Evolutionary conservation across 805 yeast species (phyloP), one percentile per base, ranked within the genome.

Genomic region (Wickerhamiella sorbophila): DNA sequence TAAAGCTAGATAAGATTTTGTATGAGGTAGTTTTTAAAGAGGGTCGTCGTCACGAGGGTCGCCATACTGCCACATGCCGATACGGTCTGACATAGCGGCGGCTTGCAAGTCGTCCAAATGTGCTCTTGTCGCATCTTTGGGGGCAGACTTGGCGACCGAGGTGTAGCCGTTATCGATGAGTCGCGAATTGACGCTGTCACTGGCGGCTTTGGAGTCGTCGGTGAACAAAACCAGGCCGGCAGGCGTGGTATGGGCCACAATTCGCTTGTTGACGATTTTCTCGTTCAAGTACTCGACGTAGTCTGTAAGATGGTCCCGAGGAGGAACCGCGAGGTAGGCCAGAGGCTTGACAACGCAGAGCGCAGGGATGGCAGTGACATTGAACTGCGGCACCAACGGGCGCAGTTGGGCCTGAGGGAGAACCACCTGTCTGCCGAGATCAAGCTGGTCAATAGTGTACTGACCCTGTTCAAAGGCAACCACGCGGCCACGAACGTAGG

Each of bases 31-130:
- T n/a, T n/a, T n/a, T 17, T 41, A 47, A 43, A 48, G 46, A 47
- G 47, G 51, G n/a, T 74, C 79, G 43, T 74, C 79, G 42, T 66
- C 74, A 31, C 77, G 70, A 31, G 80, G 71, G 54, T 79, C 85
- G 39, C 87, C 87, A 50, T 72, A 75, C 59, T 76, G 75, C 87
- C 87, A 79, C 55, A 82, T 77, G 4, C 86, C 86, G 17, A 60
- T 52, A 46, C 74, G 76, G 26, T 52, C 58, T 15, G 58, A 41
- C 54, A 67, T 72, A 22, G 85, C 85, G 5, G 48, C 51, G 16
- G 50, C 45, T 57, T 79, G 79, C 2, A 66, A 63, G 26, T 54
- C 58, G 38, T 62, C 43, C 41, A 76, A 57, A 5, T 56, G 62
- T 26, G 63, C 62, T 36, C 61, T 63, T 5, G 16, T 36, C 4